Percentiles rank a stretch among this genome's conserved stretches.
Evolutionary conservation across 768 basidiomycete species (phyloP).

Genomic region (Roridomyces roridus): DNA sequence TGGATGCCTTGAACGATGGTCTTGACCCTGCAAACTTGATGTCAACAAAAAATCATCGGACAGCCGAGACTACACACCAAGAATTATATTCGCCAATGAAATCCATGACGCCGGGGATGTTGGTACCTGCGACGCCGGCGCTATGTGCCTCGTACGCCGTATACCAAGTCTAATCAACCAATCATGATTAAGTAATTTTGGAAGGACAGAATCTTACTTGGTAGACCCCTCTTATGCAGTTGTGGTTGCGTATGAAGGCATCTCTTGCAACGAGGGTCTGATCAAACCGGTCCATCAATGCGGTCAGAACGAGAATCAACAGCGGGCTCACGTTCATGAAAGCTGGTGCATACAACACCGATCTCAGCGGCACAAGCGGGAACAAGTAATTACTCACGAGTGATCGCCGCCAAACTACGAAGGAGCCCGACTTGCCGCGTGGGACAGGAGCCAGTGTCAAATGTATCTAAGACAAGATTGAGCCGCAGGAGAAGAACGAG

Average conservation of each 20-base stretch:
- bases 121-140: no score
- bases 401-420: conserved; percentile 2
- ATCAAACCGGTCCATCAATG: background rate
- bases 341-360: background rate
- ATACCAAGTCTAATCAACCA: conserved; percentile 3
- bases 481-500: background rate
- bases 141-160: background rate
- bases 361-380: background rate
- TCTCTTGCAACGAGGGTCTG: background rate
- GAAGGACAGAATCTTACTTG: background rate
- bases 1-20: background rate
- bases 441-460: background rate
- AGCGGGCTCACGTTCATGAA: conserved; percentile 3
- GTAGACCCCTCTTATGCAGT: conserved; percentile 2
- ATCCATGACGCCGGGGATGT: background rate
- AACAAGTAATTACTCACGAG: background rate
- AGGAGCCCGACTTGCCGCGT: background rate
- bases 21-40: background rate
- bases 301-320: background rate
- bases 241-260: background rate
- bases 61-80: background rate
- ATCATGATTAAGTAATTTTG: background rate
- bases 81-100: background rate
- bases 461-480: background rate
- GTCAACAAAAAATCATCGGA: background rate